phyloP scores from a whole-genome alignment of 495 filamentous ascomycete species.

The Immersiella caudata region DNA sequence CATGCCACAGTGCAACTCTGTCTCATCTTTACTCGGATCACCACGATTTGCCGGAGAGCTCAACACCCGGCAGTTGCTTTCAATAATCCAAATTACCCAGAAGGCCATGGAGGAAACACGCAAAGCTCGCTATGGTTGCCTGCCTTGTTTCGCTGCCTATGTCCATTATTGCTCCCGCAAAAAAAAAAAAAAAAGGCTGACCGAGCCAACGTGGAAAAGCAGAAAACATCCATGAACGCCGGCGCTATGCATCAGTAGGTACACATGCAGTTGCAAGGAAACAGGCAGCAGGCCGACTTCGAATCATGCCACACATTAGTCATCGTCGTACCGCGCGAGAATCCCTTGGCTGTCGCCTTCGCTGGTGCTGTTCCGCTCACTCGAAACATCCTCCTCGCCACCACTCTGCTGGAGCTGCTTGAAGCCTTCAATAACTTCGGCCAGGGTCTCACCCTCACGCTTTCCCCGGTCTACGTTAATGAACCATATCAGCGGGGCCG shows the following conservation, averaged over 20 bases:
- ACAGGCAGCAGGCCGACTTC: background rate
- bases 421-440: slow-evolving; percentile 65
- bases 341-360: slow-evolving; percentile 40
- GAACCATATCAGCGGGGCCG: slow-evolving; percentile 79
- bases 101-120: background rate
- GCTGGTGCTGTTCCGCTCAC: slow-evolving; percentile 26
- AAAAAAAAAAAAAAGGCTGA: background rate
- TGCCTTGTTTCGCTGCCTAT: background rate
- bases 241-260: slow-evolving; percentile 43
- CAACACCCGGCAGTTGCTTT: slow-evolving; percentile 6
- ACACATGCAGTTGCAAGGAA: background rate
- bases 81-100: background rate
- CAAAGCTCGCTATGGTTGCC: background rate
- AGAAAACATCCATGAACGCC: slow-evolving; percentile 37
- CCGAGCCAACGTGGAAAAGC: background rate
- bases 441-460: slow-evolving; percentile 72
- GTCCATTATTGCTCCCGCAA: background rate
- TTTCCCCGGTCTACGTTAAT: slow-evolving; percentile 91
- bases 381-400: slow-evolving; percentile 2
- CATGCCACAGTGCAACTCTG: background rate
- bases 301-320: slow-evolving; percentile 18
- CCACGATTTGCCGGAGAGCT: slow-evolving; percentile 1
- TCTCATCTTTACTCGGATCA: slow-evolving; percentile 2
- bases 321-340: slow-evolving; percentile 39
- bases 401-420: slow-evolving; percentile 29